Base-by-base conservation (phyloP, 345 rosid species). In the Sapria himalayana region DNA sequence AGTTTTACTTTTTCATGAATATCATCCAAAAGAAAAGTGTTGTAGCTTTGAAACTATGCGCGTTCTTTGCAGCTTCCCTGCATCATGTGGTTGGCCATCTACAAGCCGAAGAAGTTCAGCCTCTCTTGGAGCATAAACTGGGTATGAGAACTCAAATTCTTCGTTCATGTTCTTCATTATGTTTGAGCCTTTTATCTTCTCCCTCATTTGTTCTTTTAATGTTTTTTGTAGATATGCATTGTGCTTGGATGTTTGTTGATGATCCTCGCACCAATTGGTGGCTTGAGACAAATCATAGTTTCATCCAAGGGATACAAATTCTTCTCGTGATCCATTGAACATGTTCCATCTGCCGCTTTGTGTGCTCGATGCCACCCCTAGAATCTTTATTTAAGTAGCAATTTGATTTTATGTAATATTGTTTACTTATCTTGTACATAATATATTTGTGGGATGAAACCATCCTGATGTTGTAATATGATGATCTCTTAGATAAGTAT, bases 251-350 rank as follows among this genome's bases (percentile, higher is more conserved):
- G 61, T 15, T 4, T 60, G 42, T 39, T 74, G 62, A 68, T 67
- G 45, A 19, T 81, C 16, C 27, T 72, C 33, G 52, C 81, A 41
- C 89, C 93, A 22, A 77, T 77, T 39, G 93, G 89, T 29, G 89
- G 69, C 7, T 60, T 74, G 9, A 61, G 93, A 49, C 46, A 51
- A 10, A 63, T 81, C 57, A 72, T 81, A 44, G 0, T 72, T 21
- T 37, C 71, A 4, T 61, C 89, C 39, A 70, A 60, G 25, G 27
- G 13, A 24, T 76, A 73, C 52, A 4, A 52, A 33, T 71, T 76
- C 61, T 76, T 80, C 61, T 71, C 82, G 11, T 71, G 50, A 64
- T n/a, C n/a, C n/a, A n/a, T n/a, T n/a, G n/a, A n/a, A n/a, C n/a
- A n/a, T n/a, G n/a, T n/a, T n/a, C n/a, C n/a, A n/a, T n/a, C n/a